A percentile compares a stretch with the other conserved stretches of the same genome.
Evolutionary conservation across 2,329 filamentous ascomycete genomes (phyloP).

Genomic region (Epichloe amarillans): DNA sequence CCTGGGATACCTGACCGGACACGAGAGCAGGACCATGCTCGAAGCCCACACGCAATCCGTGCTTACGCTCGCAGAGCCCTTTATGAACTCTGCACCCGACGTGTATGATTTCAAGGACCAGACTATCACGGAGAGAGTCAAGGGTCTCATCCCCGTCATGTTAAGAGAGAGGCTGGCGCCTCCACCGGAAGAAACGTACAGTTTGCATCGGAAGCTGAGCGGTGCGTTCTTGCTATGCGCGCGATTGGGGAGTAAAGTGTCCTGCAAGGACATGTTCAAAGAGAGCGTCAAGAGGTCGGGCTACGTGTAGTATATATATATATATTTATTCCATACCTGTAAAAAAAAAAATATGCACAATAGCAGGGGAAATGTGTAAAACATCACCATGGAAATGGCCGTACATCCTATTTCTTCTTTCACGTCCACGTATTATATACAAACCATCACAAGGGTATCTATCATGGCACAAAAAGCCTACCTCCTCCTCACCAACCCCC

Average conservation of each 20-base stretch:
- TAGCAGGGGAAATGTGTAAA: background rate
- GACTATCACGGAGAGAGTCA: constrained; percentile 90
- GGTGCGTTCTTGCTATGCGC: constrained; percentile 92
- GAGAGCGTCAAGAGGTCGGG: constrained; percentile 31
- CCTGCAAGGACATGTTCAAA: constrained; percentile 68
- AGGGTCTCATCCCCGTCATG: constrained; percentile 84
- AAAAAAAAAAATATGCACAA: no score
- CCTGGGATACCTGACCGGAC: constrained; percentile 84
- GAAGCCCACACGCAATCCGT: constrained; percentile 84
- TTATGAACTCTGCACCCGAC: constrained; percentile 59
- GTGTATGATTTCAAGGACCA: constrained; percentile 88
- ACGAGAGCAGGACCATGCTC: constrained; percentile 74
- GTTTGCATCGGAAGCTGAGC: constrained; percentile 84
- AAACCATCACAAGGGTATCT: no score
- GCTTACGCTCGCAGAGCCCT: constrained; percentile 84
- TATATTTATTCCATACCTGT: no score
- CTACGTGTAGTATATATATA: constrained; percentile 9
- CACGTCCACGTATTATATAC: no score
- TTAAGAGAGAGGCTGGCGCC: constrained; percentile 75
- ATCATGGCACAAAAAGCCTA: background rate
- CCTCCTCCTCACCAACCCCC: constrained; percentile 18
- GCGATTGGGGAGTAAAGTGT: constrained; percentile 66
- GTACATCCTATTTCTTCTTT: no score
- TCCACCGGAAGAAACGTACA: constrained; percentile 95
- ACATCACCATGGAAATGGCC: no score